Evolutionary conservation across 1,284 basidiomycete genomes (phyloP), one percentile per base, ranked within the genome.

Genomic region (Cutaneotrichosporon spelunceum): DNA sequence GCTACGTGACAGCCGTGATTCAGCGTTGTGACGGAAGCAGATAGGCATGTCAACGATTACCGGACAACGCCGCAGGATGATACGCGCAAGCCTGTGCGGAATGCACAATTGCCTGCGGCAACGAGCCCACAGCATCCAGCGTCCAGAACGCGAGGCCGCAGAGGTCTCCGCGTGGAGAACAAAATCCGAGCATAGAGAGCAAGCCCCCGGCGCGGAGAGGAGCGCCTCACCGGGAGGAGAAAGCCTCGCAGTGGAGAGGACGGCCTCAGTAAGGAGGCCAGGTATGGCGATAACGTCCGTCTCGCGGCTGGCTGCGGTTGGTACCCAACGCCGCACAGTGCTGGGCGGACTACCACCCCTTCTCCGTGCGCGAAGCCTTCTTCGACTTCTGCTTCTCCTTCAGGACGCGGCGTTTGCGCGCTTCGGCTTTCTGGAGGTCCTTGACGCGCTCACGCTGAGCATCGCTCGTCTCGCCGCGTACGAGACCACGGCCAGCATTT

Each of bases 361-460:
- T 57, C 14, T 39, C 44, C 2, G 56, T 36, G 27, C 61, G 24
- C 10, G 49, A 16, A 1, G 42, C 68, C 65, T 72, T 75, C 65
- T 72, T 73, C 11, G 42, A 61, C 36, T 63, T 69, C 42, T 55
- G 34, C 59, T 65, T 66, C 49, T 71, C 69, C 68, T 79, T 79
- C 27, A 63, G 57, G 10, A 64, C 57, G 57, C 70, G 64, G 50
- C 68, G 59, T 53, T 68, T 64, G 26, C 55, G 66, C 56, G 72
- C 68, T 34, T 77, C 77, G 4, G 57, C 61, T n/a, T 61, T 60
- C 6, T 67, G 65, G 29, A 74, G 62, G 0, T 53, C 64, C 21
- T 61, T 59, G 3, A 79, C 74, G 24, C 67, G 66, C 19, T 68
- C 55, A 50, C 69, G 69, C 63, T 78, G 75, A 29, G 68, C 73